Base-by-base conservation (phyloP, 306 rosid genomes). In the Castanospermum australe region DNA sequence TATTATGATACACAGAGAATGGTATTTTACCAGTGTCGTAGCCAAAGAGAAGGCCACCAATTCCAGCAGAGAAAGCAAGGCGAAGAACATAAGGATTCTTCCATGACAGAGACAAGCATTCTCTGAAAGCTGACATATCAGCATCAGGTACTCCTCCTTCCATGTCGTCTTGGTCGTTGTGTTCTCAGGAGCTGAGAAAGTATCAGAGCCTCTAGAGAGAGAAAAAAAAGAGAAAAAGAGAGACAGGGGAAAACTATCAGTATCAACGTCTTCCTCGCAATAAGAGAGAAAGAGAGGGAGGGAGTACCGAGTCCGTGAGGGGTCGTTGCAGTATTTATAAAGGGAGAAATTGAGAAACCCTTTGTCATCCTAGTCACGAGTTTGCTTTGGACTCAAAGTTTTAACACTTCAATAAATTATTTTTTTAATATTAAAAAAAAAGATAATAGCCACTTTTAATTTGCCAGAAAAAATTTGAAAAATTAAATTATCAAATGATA, bases 31-130 rank as follows among this genome's bases (percentile, higher is more conserved):
- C 89, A 7, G 89, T 85, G 64, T 85, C 89, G 6, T 85, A 85
- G 50, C 89, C 89, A 35, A 85, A 85, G 44, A 85, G 89, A 30
- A 85, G 82, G 24, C 89, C 89, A 35, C 89, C 89, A 6, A 85
- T 85, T 69, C 89, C 89, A 11, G 89, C 89, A 24, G 89, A 85
- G 25, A 85, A 85, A 75, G 89, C 89, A 0, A 85, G 89, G 4
- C 84, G 86, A 68, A 85, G 89, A 24, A 85, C 67, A 47, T 78
- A 85, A 47, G 89, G 89, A 25, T 85, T 85, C 64, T 85, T 85
- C 79, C 82, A 74, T 0, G 89, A 85, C 1, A 85, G 84, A 6
- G 86, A 66, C 17, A 85, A 6, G 11, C 89, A 85, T 69, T 82
- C 89, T 21, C 86, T 74, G 30, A 82, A 85, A 22, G 89, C 89